Percentiles rank a stretch among this genome's conserved stretches.
Evolutionary conservation across 139 green algal genomes (phyloP).

Genomic region (Klebsormidium nitens): DNA sequence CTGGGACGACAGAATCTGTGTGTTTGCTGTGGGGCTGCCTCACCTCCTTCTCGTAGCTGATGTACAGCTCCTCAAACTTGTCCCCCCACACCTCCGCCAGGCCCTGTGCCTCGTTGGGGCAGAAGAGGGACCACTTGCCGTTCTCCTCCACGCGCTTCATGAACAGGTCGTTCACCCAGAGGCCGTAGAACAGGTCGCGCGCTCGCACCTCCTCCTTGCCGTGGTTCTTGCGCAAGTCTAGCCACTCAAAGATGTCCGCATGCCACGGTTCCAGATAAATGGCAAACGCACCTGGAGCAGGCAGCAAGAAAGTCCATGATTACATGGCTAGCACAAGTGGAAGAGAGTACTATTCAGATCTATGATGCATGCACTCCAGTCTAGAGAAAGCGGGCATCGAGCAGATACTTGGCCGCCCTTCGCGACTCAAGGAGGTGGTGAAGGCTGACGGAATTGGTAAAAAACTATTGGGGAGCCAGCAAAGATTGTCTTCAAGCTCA

Average conservation of each 20-base stretch:
- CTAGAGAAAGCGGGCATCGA: too few relatives aligned
- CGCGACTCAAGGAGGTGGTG: too few relatives aligned
- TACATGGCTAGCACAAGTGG: too few relatives aligned
- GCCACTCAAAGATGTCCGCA: conserved; percentile 88
- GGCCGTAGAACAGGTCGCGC: conserved; percentile 96
- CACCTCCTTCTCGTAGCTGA: conserved; percentile 52
- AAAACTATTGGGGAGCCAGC: too few relatives aligned
- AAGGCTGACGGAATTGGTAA: too few relatives aligned
- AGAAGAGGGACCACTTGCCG: conserved; percentile 91
- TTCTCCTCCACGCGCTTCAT: conserved; percentile 71
- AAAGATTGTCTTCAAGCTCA: too few relatives aligned
- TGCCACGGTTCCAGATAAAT: conserved; percentile 99
- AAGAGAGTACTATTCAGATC: neutral
- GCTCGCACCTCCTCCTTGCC: conserved; percentile 90
- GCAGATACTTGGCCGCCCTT: too few relatives aligned
- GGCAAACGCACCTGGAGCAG: conserved; percentile 44
- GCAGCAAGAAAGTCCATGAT: too few relatives aligned
- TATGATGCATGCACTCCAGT: too few relatives aligned
- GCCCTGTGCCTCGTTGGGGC: conserved; percentile 91
- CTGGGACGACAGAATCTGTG: neutral
- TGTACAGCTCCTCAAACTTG: conserved; percentile 86
- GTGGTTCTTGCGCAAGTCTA: conserved; percentile 98
- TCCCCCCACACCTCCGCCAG: conserved; percentile 92
- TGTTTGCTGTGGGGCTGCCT: neutral
- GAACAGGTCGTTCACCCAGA: conserved; percentile 98